Evolutionary conservation across 129 eudicot species (phyloP).

Genomic region (Kitagawia praeruptora): DNA sequence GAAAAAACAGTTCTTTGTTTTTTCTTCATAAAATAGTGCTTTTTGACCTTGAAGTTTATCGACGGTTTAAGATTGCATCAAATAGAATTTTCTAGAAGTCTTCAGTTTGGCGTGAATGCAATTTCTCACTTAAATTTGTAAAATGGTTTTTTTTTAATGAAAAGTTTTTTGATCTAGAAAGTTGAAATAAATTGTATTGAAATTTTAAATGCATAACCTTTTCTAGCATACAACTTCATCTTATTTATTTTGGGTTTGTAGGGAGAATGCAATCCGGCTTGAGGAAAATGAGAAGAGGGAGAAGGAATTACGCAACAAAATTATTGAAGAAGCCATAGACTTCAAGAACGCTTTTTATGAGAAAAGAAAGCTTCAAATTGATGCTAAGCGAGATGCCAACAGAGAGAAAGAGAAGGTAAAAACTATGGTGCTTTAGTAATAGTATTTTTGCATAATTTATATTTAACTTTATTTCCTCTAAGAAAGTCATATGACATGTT

Average conservation of each 20-base stretch:
- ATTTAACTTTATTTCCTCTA: neutral
- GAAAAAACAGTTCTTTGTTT: neutral
- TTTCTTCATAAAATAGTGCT: neutral
- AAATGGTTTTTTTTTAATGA: neutral
- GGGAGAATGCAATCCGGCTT: conserved; percentile 59
- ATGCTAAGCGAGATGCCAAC: conserved; percentile 57
- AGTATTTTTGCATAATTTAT: neutral
- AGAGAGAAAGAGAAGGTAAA: conserved; percentile 81
- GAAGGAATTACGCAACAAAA: conserved; percentile 59
- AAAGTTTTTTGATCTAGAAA: neutral
- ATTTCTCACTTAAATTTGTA: neutral
- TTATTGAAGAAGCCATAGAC: conserved; percentile 68
- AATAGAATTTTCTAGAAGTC: neutral
- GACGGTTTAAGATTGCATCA: neutral
- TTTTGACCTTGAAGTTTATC: neutral
- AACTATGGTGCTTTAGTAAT: neutral
- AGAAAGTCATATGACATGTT: neutral
- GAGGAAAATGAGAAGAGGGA: conserved; percentile 78
- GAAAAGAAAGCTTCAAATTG: conserved; percentile 60
- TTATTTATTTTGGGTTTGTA: neutral
- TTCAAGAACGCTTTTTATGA: conserved; percentile 59
- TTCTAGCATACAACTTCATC: neutral
- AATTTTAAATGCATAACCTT: neutral
- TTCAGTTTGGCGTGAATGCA: neutral
- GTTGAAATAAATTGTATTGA: neutral